These are phyloP conservation scores for Stenogyne calaminthoides DNA, from an alignment of 305 asterid species.

Conservation along the genomic window DNA sequence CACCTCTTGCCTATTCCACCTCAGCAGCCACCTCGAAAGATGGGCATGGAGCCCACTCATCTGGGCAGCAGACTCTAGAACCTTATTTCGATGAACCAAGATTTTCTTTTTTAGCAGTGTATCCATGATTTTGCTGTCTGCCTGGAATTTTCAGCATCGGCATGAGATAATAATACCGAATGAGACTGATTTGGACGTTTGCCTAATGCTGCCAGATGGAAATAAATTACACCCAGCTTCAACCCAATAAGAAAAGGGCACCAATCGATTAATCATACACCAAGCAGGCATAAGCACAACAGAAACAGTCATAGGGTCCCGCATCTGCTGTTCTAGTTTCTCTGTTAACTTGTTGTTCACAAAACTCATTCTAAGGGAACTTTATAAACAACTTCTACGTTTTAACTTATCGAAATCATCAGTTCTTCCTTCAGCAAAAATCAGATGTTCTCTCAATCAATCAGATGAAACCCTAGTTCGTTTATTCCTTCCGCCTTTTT, in stretches of 20 bases:
- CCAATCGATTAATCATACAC: slow-evolving; percentile 72
- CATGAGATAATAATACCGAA: slow-evolving; percentile 36
- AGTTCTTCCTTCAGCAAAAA: slow-evolving; percentile 62
- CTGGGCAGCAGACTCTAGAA: slow-evolving; percentile 73
- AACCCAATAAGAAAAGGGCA: slow-evolving; percentile 87
- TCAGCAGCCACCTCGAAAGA: slow-evolving; percentile 69
- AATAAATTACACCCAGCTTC: slow-evolving; percentile 87
- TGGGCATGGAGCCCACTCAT: slow-evolving; percentile 74
- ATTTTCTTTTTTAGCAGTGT: slow-evolving; percentile 65
- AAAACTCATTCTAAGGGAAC: slow-evolving; percentile 70
- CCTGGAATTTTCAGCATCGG: slow-evolving; percentile 44
- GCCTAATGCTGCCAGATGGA: slow-evolving; percentile 67
- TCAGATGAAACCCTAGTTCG: slow-evolving; percentile 66
- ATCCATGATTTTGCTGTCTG: slow-evolving; percentile 54
- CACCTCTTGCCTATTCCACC: slow-evolving; percentile 95
- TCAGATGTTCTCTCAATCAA: slow-evolving; percentile 50
- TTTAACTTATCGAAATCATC: slow-evolving; percentile 49
- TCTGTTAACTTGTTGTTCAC: slow-evolving; percentile 80
- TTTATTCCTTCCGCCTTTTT: slow-evolving; percentile 77
- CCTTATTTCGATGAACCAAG: slow-evolving; percentile 71
- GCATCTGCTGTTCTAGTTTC: slow-evolving; percentile 91
- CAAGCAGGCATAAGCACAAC: slow-evolving; percentile 84
- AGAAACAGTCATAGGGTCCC: slow-evolving; percentile 69
- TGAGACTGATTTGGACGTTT: slow-evolving; percentile 46
- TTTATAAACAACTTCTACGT: slow-evolving; percentile 38